Evolutionary conservation across 192 early-diverging fungal species (phyloP).

Genomic region (Backusella luteola): DNA sequence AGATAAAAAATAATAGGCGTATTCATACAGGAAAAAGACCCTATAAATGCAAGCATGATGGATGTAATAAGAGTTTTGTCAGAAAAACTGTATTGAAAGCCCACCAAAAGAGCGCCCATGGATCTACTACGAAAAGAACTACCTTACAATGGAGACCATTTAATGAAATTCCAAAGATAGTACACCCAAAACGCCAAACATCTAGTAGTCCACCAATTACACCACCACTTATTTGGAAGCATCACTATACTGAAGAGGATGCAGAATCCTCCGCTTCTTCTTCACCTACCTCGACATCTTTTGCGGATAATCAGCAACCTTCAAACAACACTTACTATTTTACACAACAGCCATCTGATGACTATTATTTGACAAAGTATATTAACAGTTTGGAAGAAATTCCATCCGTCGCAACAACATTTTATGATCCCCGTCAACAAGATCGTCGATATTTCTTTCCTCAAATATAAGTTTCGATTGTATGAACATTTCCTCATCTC

Average conservation of each 20-base stretch:
- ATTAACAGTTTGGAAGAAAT: slow-evolving; percentile 1
- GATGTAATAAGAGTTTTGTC: slow-evolving; percentile 42
- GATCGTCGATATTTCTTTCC: neutral
- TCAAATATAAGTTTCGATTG: neutral
- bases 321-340: neutral
- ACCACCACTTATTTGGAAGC: slow-evolving; percentile 1
- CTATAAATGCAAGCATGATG: slow-evolving; percentile 33
- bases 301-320: neutral
- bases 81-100: slow-evolving; percentile 53
- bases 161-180: slow-evolving; percentile 19
- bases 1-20: slow-evolving; percentile 20
- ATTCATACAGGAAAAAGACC: slow-evolving; percentile 42
- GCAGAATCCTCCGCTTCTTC: neutral
- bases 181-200: neutral
- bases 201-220: neutral
- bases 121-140: slow-evolving; percentile 8
- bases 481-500: neutral
- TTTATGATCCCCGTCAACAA: neutral
- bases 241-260: slow-evolving; percentile 8
- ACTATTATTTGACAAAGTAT: neutral
- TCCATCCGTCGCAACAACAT: neutral
- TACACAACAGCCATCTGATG: neutral
- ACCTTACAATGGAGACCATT: slow-evolving; percentile 34
- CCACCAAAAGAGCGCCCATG: slow-evolving; percentile 37
- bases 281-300: neutral